phyloP scores from a whole-genome alignment of 208 protist genomes.

The Trypanosoma lewisi region DNA sequence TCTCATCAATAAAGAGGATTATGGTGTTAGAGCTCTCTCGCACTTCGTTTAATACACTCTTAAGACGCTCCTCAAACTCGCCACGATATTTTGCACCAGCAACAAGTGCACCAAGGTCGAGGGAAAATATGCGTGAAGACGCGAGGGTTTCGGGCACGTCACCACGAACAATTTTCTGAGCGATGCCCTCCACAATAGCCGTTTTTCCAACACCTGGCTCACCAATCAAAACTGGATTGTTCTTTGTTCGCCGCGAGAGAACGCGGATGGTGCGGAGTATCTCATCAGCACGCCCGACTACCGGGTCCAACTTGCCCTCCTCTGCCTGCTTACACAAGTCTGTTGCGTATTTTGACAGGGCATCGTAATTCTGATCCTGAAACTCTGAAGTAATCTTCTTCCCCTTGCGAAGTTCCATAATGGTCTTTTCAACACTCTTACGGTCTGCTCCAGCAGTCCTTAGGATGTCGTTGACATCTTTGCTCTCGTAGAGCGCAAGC shows the following conservation, averaged over 20 bases:
- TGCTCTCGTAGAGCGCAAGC: constrained; percentile 62
- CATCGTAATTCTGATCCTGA: constrained; percentile 83
- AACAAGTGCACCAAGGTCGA: constrained; percentile 98
- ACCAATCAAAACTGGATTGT: constrained; percentile 99
- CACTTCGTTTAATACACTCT: constrained; percentile 99
- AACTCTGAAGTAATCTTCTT: constrained; percentile 83
- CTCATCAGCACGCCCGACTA: constrained; percentile 98
- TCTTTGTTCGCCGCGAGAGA: constrained; percentile 98
- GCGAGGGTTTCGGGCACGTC: constrained; percentile 90
- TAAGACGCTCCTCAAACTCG: constrained; percentile 99
- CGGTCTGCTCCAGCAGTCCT: constrained; percentile 62
- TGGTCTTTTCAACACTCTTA: constrained; percentile 49
- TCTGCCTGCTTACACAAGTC: constrained; percentile 85
- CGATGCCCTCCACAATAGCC: constrained; percentile 92
- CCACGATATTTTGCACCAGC: constrained; percentile 99
- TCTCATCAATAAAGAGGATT: constrained; percentile 99
- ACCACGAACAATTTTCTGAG: constrained; percentile 90
- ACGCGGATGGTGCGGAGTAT: constrained; percentile 97
- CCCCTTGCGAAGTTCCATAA: constrained; percentile 82
- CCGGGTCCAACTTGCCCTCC: constrained; percentile 95
- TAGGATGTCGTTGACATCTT: constrained; percentile 55
- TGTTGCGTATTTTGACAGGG: constrained; percentile 89
- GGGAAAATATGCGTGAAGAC: constrained; percentile 74
- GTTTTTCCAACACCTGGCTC: constrained; percentile 95
- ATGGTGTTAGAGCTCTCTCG: constrained; percentile 90